Percentiles rank a stretch among this genome's conserved stretches.
Evolutionary conservation across 352 stramenopile species (phyloP).

Genomic region (Pythium phragmitis): DNA sequence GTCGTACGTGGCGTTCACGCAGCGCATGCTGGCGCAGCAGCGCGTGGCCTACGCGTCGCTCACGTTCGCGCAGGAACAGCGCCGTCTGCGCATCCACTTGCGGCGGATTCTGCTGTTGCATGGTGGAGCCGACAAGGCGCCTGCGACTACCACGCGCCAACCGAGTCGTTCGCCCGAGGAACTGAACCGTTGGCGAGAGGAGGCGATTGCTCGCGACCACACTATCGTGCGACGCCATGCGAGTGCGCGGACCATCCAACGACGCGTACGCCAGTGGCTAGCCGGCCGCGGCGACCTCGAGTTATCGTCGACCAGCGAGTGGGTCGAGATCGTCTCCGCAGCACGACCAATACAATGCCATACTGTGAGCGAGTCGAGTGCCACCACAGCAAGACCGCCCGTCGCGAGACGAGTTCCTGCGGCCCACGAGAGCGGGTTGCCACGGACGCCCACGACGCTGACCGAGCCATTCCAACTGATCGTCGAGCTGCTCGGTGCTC

Average conservation of each 20-base stretch:
- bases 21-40: background rate
- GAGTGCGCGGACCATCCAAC: constrained; percentile 10
- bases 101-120: constrained; percentile 18
- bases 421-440: background rate
- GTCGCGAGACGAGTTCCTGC: background rate
- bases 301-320: constrained; percentile 15
- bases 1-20: background rate
- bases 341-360: background rate
- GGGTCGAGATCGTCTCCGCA: constrained; percentile 3
- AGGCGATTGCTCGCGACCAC: constrained; percentile 6
- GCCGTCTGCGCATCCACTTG: constrained; percentile 26
- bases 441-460: constrained; percentile 1
- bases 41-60: constrained; percentile 9
- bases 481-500: constrained; percentile 21
- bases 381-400: background rate
- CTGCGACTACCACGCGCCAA: background rate
- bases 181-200: background rate
- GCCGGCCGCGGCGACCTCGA: background rate
- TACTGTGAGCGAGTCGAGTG: background rate
- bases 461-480: constrained; percentile 16
- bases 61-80: constrained; percentile 21
- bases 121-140: background rate
- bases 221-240: background rate
- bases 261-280: background rate
- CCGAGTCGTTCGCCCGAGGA: background rate